Percentiles rank a stretch among this genome's conserved stretches.
Evolutionary conservation across 805 yeast genomes (phyloP).

Genomic region (Pichia sporocuriosa): DNA sequence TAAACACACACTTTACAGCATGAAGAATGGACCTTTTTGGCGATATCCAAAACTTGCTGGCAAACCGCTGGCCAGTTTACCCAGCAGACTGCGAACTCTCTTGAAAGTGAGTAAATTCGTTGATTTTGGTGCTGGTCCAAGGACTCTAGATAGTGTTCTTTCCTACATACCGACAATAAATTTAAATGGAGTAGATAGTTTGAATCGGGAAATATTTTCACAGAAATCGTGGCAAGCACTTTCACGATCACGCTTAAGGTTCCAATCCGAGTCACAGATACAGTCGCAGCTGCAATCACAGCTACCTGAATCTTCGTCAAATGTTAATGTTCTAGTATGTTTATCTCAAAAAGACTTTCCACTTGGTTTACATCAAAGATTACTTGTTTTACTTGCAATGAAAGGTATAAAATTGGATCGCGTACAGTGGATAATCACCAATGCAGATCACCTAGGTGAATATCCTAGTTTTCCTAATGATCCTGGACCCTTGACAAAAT

Average conservation of each 20-base stretch:
- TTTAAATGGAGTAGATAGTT: too few relatives aligned
- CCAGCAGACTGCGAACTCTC: slow-evolving; percentile 1
- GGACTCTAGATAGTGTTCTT: slow-evolving; percentile 8
- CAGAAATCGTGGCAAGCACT: too few relatives aligned
- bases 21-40: slow-evolving; percentile 8
- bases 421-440: slow-evolving; percentile 10
- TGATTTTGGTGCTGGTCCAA: slow-evolving; percentile 7
- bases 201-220: too few relatives aligned
- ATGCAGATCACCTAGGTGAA: slow-evolving; percentile 5
- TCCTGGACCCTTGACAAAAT: not conserved
- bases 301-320: too few relatives aligned
- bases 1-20: too few relatives aligned
- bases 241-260: too few relatives aligned
- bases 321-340: slow-evolving; percentile 5
- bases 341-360: slow-evolving; percentile 10
- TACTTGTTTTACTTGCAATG: not conserved
- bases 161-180: slow-evolving; percentile 10
- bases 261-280: too few relatives aligned
- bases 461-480: not conserved
- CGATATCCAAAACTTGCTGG: slow-evolving; percentile 1
- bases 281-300: too few relatives aligned
- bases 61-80: not conserved
- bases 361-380: slow-evolving; percentile 4
- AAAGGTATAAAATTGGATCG: slow-evolving; percentile 1
- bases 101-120: not conserved